Evolutionary conservation across 1,284 basidiomycete genomes (phyloP).

Genomic region (Ceratobasidium sp.): DNA sequence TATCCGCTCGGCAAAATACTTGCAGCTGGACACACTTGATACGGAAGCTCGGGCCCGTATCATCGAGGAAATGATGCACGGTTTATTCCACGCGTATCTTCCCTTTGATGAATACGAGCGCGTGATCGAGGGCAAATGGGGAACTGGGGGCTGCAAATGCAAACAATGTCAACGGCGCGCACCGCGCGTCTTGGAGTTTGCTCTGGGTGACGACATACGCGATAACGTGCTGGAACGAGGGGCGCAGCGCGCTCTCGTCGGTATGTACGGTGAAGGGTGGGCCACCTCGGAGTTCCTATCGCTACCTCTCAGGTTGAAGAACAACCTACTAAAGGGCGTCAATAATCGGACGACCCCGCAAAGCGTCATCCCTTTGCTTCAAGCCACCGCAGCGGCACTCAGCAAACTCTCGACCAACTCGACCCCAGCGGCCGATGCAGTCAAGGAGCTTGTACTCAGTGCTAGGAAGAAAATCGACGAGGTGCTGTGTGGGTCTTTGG

Average conservation of each 20-base stretch:
- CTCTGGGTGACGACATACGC: slow-evolving; percentile 77
- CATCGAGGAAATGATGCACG: slow-evolving; percentile 88
- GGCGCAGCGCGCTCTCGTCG: slow-evolving; percentile 78
- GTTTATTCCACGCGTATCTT: slow-evolving; percentile 84
- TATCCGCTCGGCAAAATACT: slow-evolving; percentile 85
- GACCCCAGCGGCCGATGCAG: slow-evolving; percentile 61
- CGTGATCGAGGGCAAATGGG: slow-evolving; percentile 78
- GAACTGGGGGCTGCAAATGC: slow-evolving; percentile 82
- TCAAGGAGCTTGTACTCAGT: slow-evolving; percentile 71
- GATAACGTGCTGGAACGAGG: slow-evolving; percentile 77
- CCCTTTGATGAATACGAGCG: slow-evolving; percentile 80
- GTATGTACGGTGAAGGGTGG: slow-evolving; percentile 89
- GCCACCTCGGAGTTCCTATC: slow-evolving; percentile 80
- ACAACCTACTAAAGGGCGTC: slow-evolving; percentile 76
- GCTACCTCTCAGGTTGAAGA: slow-evolving; percentile 74
- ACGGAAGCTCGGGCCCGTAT: slow-evolving; percentile 85
- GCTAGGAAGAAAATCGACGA: slow-evolving; percentile 73
- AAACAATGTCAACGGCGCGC: slow-evolving; percentile 81
- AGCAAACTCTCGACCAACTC: slow-evolving; percentile 54
- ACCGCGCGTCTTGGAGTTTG: slow-evolving; percentile 85
- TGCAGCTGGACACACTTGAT: slow-evolving; percentile 80
- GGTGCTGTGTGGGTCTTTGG: slow-evolving; percentile 69
- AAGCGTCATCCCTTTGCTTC: slow-evolving; percentile 76
- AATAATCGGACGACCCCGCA: slow-evolving; percentile 71
- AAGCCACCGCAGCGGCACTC: slow-evolving; percentile 73